A percentile compares a stretch with the other conserved stretches of the same genome.
phyloP scores from a whole-genome alignment of 2,329 filamentous ascomycete genomes.

The Hypoxylon sp. region DNA sequence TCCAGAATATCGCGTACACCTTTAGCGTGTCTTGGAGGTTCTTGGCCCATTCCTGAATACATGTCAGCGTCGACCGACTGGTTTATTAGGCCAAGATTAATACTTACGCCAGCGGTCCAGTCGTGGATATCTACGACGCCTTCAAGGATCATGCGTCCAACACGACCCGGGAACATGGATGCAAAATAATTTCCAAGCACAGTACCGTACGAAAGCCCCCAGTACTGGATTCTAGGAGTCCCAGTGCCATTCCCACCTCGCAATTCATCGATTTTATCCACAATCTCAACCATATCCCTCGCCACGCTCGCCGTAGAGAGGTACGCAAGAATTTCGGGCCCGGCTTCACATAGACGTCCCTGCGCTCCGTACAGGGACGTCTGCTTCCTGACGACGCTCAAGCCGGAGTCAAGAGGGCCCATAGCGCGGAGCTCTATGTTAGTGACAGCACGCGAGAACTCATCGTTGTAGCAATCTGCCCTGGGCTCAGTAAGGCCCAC shows the following conservation, averaged over 20 bases:
- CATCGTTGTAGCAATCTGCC: slow-evolving; percentile 58
- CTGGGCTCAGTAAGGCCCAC: slow-evolving; percentile 57
- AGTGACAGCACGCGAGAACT: slow-evolving; percentile 52
- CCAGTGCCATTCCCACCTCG: slow-evolving; percentile 22
- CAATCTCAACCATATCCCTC: slow-evolving; percentile 62
- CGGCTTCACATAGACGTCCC: slow-evolving; percentile 53
- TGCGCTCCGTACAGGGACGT: slow-evolving; percentile 50
- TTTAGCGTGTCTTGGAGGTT: slow-evolving; percentile 59
- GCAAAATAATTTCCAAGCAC: slow-evolving; percentile 62
- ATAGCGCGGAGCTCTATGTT: slow-evolving; percentile 51
- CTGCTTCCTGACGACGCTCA: slow-evolving; percentile 48
- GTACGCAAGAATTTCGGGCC: slow-evolving; percentile 53
- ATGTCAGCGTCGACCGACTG: slow-evolving; percentile 12
- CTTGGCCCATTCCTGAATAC: slow-evolving; percentile 53
- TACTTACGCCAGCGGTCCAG: slow-evolving; percentile 54
- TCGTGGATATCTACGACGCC: slow-evolving; percentile 58
- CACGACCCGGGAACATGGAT: slow-evolving; percentile 58
- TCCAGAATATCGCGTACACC: slow-evolving; percentile 55
- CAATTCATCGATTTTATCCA: slow-evolving; percentile 59
- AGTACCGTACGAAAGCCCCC: slow-evolving; percentile 66
- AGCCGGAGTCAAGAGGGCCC: slow-evolving; percentile 48
- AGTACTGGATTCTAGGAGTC: slow-evolving; percentile 57
- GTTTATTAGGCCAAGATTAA: not conserved
- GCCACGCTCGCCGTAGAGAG: slow-evolving; percentile 59
- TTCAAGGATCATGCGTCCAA: slow-evolving; percentile 61